Percentiles rank a stretch among this genome's conserved stretches.
These are phyloP conservation scores for Vicia faba DNA, from an alignment of 306 rosid genomes.

Conservation along the genomic window DNA sequence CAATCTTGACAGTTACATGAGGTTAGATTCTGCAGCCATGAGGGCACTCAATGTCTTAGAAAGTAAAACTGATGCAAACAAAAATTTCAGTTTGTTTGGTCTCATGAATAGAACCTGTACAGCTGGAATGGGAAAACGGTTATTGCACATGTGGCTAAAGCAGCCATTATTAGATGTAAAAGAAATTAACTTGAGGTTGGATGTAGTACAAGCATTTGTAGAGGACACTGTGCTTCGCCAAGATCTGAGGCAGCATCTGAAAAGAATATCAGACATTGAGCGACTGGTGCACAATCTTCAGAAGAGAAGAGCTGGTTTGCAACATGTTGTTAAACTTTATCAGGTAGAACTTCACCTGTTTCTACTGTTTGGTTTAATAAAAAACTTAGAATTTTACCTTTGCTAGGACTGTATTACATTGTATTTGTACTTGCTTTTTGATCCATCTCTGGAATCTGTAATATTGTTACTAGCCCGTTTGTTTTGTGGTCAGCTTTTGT, in stretches of 20 bases:
- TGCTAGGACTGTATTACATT: constrained; percentile 31
- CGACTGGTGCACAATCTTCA: constrained; percentile 74
- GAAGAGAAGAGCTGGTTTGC: constrained; percentile 86
- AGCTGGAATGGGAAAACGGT: constrained; percentile 96
- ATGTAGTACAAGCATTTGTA: constrained; percentile 90
- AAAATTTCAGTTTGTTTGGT: constrained; percentile 94
- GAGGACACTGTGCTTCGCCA: constrained; percentile 84
- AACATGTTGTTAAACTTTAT: constrained; percentile 89
- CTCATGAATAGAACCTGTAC: constrained; percentile 97
- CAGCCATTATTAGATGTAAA: constrained; percentile 85
- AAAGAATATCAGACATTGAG: constrained; percentile 89
- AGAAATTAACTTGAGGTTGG: constrained; percentile 81
- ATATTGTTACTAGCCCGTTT: not conserved
- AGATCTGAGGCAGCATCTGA: constrained; percentile 87
- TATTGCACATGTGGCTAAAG: constrained; percentile 92
- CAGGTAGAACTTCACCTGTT: constrained; percentile 55
- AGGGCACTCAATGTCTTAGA: constrained; percentile 89
- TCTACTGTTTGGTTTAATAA: constrained; percentile 25
- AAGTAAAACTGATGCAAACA: constrained; percentile 93
- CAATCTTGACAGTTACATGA: constrained; percentile 83
- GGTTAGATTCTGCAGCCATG: constrained; percentile 94
- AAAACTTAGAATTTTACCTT: constrained; percentile 1
- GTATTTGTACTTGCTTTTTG: constrained; percentile 34
- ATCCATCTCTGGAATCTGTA: constrained; percentile 29
- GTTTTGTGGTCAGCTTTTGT: constrained; percentile 10